phyloP scores from a whole-genome alignment of 1,284 basidiomycete genomes.

The Irpex sp. region DNA sequence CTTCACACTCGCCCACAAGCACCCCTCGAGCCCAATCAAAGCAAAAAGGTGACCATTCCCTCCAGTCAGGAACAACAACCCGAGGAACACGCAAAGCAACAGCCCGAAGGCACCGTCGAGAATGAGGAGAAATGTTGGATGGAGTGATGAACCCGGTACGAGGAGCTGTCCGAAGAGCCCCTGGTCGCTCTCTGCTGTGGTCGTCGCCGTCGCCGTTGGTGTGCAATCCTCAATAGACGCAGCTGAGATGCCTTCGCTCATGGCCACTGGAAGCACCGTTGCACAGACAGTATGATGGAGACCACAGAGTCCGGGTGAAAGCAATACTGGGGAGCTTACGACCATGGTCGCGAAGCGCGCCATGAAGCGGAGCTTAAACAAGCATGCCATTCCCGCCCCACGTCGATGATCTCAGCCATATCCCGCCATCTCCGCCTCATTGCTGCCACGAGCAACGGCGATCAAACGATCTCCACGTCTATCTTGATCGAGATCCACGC shows the following conservation, averaged over 20 bases:
- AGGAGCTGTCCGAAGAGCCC: conserved; percentile 53
- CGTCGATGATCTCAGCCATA: neutral
- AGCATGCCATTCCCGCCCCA: too few relatives aligned
- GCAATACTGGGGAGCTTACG: too few relatives aligned
- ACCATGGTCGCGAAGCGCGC: too few relatives aligned
- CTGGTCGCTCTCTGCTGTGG: neutral
- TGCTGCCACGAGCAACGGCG: neutral
- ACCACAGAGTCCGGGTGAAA: too few relatives aligned
- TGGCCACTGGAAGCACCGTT: neutral
- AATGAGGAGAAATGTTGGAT: conserved; percentile 63
- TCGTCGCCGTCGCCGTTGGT: neutral
- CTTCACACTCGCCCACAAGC: conserved; percentile 74
- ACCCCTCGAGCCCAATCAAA: conserved; percentile 59
- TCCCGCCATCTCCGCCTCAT: neutral
- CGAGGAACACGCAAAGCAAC: conserved; percentile 56
- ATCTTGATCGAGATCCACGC: neutral
- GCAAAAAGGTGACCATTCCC: conserved; percentile 62
- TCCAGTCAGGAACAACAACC: conserved; percentile 50
- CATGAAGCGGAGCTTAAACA: neutral
- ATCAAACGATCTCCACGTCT: neutral
- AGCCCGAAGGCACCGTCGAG: conserved; percentile 57
- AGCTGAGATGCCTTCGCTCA: neutral
- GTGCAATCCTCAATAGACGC: neutral
- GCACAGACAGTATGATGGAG: too few relatives aligned
- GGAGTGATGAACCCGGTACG: conserved; percentile 67